phyloP scores from a whole-genome alignment of 768 basidiomycete species.

The Phaeotremella fagi region DNA sequence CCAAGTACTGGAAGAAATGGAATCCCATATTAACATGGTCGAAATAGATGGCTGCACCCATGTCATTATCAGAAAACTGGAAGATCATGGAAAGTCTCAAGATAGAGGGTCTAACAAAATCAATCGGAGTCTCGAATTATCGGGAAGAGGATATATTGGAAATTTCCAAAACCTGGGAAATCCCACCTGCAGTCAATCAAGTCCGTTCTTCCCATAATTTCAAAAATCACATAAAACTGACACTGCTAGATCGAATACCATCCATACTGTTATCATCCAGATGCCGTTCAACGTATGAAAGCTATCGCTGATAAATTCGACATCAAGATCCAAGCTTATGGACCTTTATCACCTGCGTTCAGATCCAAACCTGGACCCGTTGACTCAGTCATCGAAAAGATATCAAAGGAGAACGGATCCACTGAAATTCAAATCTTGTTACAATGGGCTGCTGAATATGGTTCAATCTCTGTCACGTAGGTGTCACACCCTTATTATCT shows the following conservation, averaged over 20 bases:
- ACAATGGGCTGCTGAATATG: conserved; percentile 10
- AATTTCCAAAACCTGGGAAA: conserved; percentile 28
- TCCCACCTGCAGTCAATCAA: conserved; percentile 40
- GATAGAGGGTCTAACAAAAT: conserved; percentile 30
- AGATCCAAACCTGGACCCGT: conserved; percentile 16
- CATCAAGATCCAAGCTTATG: conserved; percentile 16
- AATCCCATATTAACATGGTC: too few relatives aligned
- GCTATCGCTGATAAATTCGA: not conserved
- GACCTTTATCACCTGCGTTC: conserved; percentile 15
- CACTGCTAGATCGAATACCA: conserved; percentile 16
- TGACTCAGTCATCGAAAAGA: conserved; percentile 14
- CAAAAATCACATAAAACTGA: not conserved
- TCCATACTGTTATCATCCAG: conserved; percentile 17
- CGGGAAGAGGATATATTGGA: conserved; percentile 45
- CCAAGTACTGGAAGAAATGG: too few relatives aligned
- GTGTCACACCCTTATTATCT: not conserved
- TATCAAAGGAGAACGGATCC: conserved; percentile 11
- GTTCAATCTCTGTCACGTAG: conserved; percentile 11
- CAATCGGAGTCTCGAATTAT: conserved; percentile 50
- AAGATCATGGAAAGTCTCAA: conserved; percentile 60
- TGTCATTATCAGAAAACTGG: conserved; percentile 57
- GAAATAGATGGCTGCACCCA: conserved; percentile 10
- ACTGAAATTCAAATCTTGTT: conserved; percentile 24
- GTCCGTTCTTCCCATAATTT: conserved; percentile 11
- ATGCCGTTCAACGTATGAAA: conserved; percentile 13